phyloP scores from a whole-genome alignment of 2,329 filamentous ascomycete species.

The Verticillium tricorpus region DNA sequence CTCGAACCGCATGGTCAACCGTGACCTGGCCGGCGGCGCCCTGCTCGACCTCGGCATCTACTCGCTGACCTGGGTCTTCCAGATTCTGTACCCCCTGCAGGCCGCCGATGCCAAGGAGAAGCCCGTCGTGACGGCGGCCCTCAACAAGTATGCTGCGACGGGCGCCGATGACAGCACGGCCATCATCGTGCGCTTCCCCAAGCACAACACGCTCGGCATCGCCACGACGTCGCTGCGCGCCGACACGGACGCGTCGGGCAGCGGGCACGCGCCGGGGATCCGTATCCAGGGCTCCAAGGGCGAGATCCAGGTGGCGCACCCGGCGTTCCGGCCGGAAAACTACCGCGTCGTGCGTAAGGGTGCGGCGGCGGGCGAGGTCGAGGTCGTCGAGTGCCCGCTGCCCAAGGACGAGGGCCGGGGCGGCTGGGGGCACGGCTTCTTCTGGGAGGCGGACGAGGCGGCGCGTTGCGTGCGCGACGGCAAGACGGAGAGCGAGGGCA shows the following conservation, averaged over 20 bases:
- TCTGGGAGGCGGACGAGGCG: slow-evolving; percentile 81
- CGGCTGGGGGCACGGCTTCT: slow-evolving; percentile 73
- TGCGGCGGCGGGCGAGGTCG: slow-evolving; percentile 37
- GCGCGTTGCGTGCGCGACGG: slow-evolving; percentile 72
- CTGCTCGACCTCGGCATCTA: slow-evolving; percentile 86
- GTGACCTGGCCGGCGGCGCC: slow-evolving; percentile 75
- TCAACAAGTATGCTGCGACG: slow-evolving; percentile 65
- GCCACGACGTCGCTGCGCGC: slow-evolving; percentile 63
- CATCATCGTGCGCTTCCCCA: slow-evolving; percentile 72
- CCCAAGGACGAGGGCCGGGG: slow-evolving; percentile 43
- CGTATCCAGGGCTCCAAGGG: slow-evolving; percentile 77
- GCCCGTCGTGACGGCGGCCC: slow-evolving; percentile 64
- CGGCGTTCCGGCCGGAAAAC: slow-evolving; percentile 63
- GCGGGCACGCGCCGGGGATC: slow-evolving; percentile 61
- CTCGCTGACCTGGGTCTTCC: slow-evolving; percentile 85
- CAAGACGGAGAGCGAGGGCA: slow-evolving; percentile 65
- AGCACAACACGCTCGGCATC: slow-evolving; percentile 64
- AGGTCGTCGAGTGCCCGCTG: slow-evolving; percentile 49
- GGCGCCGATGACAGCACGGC: slow-evolving; percentile 76
- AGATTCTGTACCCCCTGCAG: slow-evolving; percentile 79
- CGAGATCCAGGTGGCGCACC: slow-evolving; percentile 75
- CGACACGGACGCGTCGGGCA: slow-evolving; percentile 48
- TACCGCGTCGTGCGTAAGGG: slow-evolving; percentile 59
- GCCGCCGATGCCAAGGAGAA: slow-evolving; percentile 58
- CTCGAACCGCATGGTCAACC: slow-evolving; percentile 74